Percentiles rank a stretch among this genome's conserved stretches.
phyloP scores from a whole-genome alignment of 129 eudicot species.

The Lactuca sativa region DNA sequence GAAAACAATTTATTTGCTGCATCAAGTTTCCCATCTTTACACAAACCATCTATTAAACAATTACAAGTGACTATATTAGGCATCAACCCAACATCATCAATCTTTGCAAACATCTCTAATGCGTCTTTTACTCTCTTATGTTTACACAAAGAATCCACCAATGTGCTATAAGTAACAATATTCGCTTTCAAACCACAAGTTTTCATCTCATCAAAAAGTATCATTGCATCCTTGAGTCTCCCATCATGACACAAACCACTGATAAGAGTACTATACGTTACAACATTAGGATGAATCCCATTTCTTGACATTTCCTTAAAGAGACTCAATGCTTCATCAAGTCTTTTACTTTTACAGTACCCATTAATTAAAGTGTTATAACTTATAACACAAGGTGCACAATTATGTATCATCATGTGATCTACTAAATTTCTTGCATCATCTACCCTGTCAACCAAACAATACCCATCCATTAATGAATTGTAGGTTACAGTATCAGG shows the following conservation, averaged over 20 bases:
- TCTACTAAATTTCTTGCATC: slow-evolving; percentile 9
- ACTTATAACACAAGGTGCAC: slow-evolving; percentile 11
- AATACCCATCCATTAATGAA: slow-evolving; percentile 22
- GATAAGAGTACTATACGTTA: slow-evolving; percentile 13
- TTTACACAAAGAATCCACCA: slow-evolving; percentile 17
- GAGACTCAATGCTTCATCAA: slow-evolving; percentile 7
- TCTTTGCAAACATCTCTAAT: slow-evolving; percentile 6
- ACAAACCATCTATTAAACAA: slow-evolving; percentile 21
- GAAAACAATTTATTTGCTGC: slow-evolving; percentile 5
- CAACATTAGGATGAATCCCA: slow-evolving; percentile 4
- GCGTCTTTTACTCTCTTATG: slow-evolving; percentile 8
- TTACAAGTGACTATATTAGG: slow-evolving; percentile 13
- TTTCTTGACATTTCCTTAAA: slow-evolving; percentile 4
- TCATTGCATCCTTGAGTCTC: slow-evolving; percentile 7
- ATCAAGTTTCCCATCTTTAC: slow-evolving; percentile 18
- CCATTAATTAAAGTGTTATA: slow-evolving; percentile 16
- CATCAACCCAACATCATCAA: background rate
- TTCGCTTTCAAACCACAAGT: background rate
- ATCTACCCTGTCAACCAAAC: slow-evolving; percentile 13
- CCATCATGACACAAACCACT: slow-evolving; percentile 12
- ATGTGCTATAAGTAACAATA: background rate
- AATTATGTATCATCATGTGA: background rate
- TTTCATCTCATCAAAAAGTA: slow-evolving; percentile 14
- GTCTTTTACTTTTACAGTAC: slow-evolving; percentile 9
- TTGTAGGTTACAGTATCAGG: slow-evolving; percentile 6